Percentiles rank a stretch among this genome's conserved stretches.
phyloP scores from a whole-genome alignment of 495 filamentous ascomycete species.

The Mycothermus thermophilus region DNA sequence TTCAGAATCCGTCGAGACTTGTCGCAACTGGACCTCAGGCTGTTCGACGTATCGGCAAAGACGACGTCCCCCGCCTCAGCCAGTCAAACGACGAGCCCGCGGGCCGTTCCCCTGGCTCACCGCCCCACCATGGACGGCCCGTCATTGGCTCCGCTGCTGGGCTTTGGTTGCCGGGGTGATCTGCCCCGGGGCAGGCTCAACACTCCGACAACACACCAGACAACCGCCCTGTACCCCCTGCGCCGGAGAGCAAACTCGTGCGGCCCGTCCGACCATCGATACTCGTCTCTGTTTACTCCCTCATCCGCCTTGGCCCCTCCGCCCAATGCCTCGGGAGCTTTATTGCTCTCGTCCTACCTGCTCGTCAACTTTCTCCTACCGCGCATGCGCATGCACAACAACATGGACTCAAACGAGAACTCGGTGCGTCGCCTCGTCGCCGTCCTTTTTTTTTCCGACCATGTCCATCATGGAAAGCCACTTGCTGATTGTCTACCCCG shows the following conservation, averaged over 20 bases:
- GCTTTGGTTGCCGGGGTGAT: conserved; percentile 19
- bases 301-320: conserved; percentile 16
- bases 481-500: too few relatives aligned
- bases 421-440: conserved; percentile 16
- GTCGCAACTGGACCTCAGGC: too few relatives aligned
- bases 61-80: too few relatives aligned
- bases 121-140: not conserved
- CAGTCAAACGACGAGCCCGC: too few relatives aligned
- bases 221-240: conserved; percentile 12
- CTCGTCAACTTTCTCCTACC: conserved; percentile 17
- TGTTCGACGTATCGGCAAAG: too few relatives aligned
- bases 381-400: conserved; percentile 20
- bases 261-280: too few relatives aligned
- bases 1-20: too few relatives aligned
- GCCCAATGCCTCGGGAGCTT: conserved; percentile 15
- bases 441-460: not conserved
- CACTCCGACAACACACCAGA: conserved; percentile 14
- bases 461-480: not conserved
- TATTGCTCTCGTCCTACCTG: conserved; percentile 20
- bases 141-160: conserved; percentile 3
- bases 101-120: not conserved
- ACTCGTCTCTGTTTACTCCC: too few relatives aligned
- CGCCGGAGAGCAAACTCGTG: conserved; percentile 17
- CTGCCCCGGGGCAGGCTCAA: too few relatives aligned
- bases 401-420: conserved; percentile 32